Conservation (phyloP, 257 asterid species). For the Phtheirospermum japonicum region DNA sequence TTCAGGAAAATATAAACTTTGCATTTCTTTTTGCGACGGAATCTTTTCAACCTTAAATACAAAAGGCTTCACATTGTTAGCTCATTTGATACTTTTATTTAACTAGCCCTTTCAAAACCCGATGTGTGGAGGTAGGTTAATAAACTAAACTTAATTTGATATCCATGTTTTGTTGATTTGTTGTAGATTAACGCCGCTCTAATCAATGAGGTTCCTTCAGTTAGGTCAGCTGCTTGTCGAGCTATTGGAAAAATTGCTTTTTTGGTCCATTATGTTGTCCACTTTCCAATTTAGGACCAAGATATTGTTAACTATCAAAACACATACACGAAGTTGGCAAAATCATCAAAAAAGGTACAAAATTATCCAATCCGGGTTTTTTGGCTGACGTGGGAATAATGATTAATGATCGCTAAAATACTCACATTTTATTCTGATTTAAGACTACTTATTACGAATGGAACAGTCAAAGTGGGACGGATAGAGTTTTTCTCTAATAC, state of each 20-base stretch:
- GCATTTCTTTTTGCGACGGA: conserved; percentile 15
- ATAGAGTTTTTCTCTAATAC: conserved; percentile 9
- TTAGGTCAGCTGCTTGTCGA: conserved; percentile 94
- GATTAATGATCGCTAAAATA: neutral
- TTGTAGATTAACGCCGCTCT: conserved; percentile 68
- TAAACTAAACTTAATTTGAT: conserved; percentile 8
- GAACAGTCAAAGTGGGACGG: conserved; percentile 18
- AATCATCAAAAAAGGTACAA: no score
- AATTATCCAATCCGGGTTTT: no score
- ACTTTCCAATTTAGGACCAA: no score
- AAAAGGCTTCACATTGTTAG: conserved; percentile 5
- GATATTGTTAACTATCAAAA: no score
- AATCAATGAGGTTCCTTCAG: conserved; percentile 69
- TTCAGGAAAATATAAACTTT: neutral
- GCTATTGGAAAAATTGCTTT: no score
- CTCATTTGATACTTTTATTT: conserved; percentile 9
- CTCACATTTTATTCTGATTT: neutral
- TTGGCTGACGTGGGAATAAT: no score
- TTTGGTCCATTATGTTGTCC: no score
- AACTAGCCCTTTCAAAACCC: conserved; percentile 11
- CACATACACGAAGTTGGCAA: no score
- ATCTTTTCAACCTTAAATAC: conserved; percentile 8
- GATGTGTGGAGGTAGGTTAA: neutral
- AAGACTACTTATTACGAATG: neutral
- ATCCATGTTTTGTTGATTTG: conserved; percentile 24